Evolutionary conservation across 106 monocot species (phyloP), one percentile per base, ranked within the genome.

Genomic region (Acorus calamus): DNA sequence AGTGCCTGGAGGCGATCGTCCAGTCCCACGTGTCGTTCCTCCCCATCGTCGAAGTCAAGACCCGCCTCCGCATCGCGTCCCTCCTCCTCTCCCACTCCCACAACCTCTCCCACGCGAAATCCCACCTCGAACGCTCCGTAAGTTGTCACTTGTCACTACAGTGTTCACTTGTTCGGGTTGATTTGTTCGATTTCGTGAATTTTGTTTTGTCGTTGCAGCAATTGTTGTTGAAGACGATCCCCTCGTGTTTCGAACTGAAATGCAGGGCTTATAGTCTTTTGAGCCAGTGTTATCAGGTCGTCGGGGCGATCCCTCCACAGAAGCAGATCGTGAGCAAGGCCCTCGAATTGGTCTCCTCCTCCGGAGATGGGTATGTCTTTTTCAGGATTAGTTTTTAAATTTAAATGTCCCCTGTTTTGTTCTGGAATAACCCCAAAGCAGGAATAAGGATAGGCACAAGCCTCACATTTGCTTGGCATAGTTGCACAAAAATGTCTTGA

Each of bases 51-150:
- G 91, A 91, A 76, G 63, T 86, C 76, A 76, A 78, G 13, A 78
- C 83, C 49, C 86, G 91, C 13, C 78, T 91, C 74, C 86, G 86
- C 68, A 74, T 84, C 47, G 67, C 86, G 14, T 11, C 57, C 53
- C 75, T 91, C 56, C 83, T 91, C 45, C 71, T 91, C 45, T 55
- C 69, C 60, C 83, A 72, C 62, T 73, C 92, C 66, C 84, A 98
- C 83, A 88, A 88, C 75, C 81, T 98, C 77, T 76, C 73, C 77
- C 86, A 86, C 80, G 87, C 98, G 7, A 78, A 76, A 47, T 46
- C 85, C 11, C 88, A 91, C 59, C 91, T 90, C 47, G 89, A 98
- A 79, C 83, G 86, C 53, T 87, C 89, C 6, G 28, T 28, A 28
- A 28, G 28, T 28, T 28, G 28, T 28, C 28, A 28, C 28, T 28